Evolutionary conservation across 208 protist genomes (phyloP), one percentile per base, ranked within the genome.

Genomic region (Leishmania aethiopica): DNA sequence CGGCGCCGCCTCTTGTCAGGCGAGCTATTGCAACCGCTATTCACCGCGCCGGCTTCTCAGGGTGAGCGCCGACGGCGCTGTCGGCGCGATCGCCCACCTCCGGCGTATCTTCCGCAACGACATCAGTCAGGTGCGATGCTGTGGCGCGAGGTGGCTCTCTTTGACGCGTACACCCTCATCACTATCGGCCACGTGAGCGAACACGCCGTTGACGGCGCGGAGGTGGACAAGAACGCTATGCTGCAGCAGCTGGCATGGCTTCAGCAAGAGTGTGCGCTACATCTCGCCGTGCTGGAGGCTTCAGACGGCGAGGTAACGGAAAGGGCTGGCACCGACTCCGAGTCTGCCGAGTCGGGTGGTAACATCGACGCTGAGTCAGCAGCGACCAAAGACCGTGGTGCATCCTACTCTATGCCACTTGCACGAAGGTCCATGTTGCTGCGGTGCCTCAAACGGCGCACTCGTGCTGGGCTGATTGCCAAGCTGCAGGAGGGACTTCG

Each of bases 111-210:
- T 0, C 59, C 49, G 49, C 79, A 78, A 75, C 66, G 67, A 32
- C 49, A 57, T 25, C 76, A 80, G 51, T 57, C 78, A 13, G 75
- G 75, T 53, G 84, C 82, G n/a, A 81, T 94, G 80, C 81, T 94
- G 71, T 95, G 86, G 84, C 92, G 94, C 15, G 91, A 97, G 82
- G 75, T 87, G 7, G 84, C 89, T 19, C 78, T 97, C 28, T 87
- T 97, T 22, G 92, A 97, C 76, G 92, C 92, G 49, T 94, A 92
- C 78, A 86, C 91, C 17, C 87, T 97, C 40, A 90, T 95, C 79
- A 95, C 91, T 1, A 35, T 93, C 10, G 94, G 92, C 51, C 94
- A 97, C 79, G 84, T 90, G 67, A 89, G 88, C 76, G 92, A 95
- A 74, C 77, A 84, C 69, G 91, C 92, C 2, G 59, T 82, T 0